Percentiles rank a stretch among this genome's conserved stretches.
These are phyloP conservation scores for Lentinula novae-zelandiae DNA, from an alignment of 1,284 basidiomycete species.

Conservation along the genomic window DNA sequence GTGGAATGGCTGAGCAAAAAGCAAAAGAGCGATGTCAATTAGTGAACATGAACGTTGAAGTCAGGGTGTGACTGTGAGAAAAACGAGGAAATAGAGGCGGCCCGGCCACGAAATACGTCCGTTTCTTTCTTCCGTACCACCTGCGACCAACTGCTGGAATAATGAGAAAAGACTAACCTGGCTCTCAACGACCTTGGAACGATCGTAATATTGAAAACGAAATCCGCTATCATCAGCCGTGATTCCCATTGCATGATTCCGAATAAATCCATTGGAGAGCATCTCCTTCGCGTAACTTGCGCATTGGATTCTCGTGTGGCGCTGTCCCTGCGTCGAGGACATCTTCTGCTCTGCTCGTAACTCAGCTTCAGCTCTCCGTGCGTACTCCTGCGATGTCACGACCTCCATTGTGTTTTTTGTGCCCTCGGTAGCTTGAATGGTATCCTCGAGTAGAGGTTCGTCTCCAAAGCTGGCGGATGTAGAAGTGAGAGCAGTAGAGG, in stretches of 20 bases:
- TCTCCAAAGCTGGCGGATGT: neutral
- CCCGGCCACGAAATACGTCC: neutral
- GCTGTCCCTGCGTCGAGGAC: neutral
- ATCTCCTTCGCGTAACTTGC: neutral
- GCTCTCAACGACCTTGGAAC: neutral
- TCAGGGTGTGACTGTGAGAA: neutral
- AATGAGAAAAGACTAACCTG: neutral
- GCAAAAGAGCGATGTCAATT: neutral
- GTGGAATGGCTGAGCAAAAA: neutral
- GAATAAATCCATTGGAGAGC: neutral
- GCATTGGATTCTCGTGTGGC: neutral
- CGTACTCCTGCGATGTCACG: neutral
- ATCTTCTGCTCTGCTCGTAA: neutral
- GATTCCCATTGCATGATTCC: neutral
- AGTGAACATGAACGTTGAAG: neutral
- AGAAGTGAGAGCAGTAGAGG: neutral
- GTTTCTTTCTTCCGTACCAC: neutral
- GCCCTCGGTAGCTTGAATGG: neutral
- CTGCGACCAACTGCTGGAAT: too few relatives aligned
- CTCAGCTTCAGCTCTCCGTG: neutral
- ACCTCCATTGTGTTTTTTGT: neutral
- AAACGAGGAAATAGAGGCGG: neutral
- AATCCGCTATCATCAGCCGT: neutral
- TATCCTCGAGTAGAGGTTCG: neutral
- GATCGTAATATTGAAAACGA: neutral